These are phyloP conservation scores for Dothidotthia symphoricarpi DNA, from an alignment of 2,329 filamentous ascomycete genomes.

Conservation along the genomic window DNA sequence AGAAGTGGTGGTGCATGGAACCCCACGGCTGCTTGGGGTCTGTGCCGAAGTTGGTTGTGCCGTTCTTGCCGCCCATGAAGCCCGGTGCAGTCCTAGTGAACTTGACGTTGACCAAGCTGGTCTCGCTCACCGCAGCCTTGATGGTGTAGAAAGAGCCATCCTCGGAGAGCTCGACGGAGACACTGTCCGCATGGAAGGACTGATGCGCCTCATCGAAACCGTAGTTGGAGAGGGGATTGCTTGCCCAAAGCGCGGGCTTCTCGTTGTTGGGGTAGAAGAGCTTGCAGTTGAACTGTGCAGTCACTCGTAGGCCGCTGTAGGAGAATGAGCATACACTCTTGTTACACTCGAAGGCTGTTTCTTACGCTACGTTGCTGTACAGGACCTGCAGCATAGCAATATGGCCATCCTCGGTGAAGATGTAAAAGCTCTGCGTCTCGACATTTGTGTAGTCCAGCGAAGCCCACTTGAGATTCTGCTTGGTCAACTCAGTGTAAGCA, in stretches of 20 bases:
- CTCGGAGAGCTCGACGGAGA: constrained; percentile 80
- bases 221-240: constrained; percentile 73
- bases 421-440: constrained; percentile 93
- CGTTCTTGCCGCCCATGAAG: constrained; percentile 80
- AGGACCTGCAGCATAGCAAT: constrained; percentile 85
- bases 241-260: constrained; percentile 78
- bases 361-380: constrained; percentile 93
- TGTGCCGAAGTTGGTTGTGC: constrained; percentile 81
- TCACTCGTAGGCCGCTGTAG: constrained; percentile 79
- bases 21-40: constrained; percentile 88
- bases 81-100: constrained; percentile 74
- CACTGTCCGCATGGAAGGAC: constrained; percentile 81
- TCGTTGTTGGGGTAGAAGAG: constrained; percentile 75
- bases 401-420: constrained; percentile 74
- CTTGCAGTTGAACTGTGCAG: constrained; percentile 92
- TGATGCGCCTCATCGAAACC: constrained; percentile 82
- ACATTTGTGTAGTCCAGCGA: constrained; percentile 81
- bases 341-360: constrained; percentile 30
- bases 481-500: constrained; percentile 76
- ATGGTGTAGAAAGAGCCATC: constrained; percentile 81
- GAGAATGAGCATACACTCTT: constrained; percentile 7
- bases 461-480: constrained; percentile 79
- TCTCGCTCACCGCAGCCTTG: constrained; percentile 82
- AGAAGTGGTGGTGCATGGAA: constrained; percentile 87
- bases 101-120: constrained; percentile 81